Base-by-base conservation (phyloP, 2,329 filamentous ascomycete genomes). In the Calonectria hongkongensis region DNA sequence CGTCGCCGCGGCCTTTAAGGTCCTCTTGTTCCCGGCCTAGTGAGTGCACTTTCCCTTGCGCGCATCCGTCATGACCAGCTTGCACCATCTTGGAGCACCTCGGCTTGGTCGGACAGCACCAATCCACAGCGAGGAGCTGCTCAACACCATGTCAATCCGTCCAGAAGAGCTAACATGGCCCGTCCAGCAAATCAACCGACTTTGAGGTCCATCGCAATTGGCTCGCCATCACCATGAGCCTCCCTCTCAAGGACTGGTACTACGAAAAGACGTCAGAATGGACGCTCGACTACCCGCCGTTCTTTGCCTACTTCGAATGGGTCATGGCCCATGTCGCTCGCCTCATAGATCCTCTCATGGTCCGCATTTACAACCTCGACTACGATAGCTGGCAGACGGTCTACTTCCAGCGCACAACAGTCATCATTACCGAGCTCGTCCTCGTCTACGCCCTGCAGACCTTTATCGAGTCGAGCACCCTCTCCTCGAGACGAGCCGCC, bases 121-220 rank as follows among this genome's bases (percentile, higher is more conserved):
- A 65, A 47, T 54, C 28, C 15, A 33, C 25, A 6, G 25, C 51
- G 25, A 51, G 10, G 25, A n/a, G 54, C 10, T 16, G 5, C 30
- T 16, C 4, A 12, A 13, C 33, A 28, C 28, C 43, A 16, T 21
- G 16, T 1, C 30, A 41, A 33, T 39, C 1, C 56, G 43, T 43
- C 27, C 39, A 54, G 9, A 41, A 43, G 18, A 28, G 60, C 70
- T 73, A 43, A 71, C 30, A 21, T 36, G n/a, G 16, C 21, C 48
- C 43, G 39, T 28, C 25, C 84, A 98, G 96, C 88, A 98, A 98
- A 89, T 99, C 97, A 7, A 99, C 97, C 79, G 97, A 99, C 84
- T 99, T 99, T 81, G 97, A 99, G 85, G 97, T 99, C 68, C 97
- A 99, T 86, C 93, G 97, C 77, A 99, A 99, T 87, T 99, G 97